Evolutionary conservation across 345 rosid species (phyloP).

Genomic region (Salix exigua): DNA sequence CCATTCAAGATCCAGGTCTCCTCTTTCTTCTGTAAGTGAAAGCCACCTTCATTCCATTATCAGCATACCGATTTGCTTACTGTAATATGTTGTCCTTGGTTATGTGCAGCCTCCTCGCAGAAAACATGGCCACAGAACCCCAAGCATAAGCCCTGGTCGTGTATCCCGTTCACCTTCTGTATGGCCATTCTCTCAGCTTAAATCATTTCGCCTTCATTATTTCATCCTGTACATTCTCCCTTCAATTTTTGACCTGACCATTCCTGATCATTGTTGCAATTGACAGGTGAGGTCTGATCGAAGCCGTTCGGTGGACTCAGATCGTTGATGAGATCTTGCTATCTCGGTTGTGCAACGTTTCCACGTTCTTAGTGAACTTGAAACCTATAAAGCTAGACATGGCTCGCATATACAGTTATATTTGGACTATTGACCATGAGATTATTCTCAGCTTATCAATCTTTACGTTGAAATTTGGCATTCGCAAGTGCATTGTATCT

Average conservation of each 20-base stretch:
- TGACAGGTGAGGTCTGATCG: slow-evolving; percentile 53
- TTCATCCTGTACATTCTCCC: neutral
- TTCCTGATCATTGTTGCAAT: slow-evolving; percentile 3
- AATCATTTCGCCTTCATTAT: neutral
- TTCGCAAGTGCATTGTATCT: no score
- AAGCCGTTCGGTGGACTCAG: slow-evolving; percentile 17
- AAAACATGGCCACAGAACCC: slow-evolving; percentile 24
- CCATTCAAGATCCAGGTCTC: slow-evolving; percentile 53
- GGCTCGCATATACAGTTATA: neutral
- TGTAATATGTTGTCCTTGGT: neutral
- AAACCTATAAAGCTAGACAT: neutral
- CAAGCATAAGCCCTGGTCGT: slow-evolving; percentile 12
- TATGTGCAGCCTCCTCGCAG: slow-evolving; percentile 22
- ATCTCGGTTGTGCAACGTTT: neutral
- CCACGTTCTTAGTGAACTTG: neutral
- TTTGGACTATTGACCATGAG: no score
- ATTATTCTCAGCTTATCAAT: neutral
- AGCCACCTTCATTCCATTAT: neutral
- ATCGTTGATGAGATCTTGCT: neutral
- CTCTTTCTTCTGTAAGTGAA: slow-evolving; percentile 57
- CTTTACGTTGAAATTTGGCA: neutral
- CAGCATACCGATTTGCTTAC: neutral
- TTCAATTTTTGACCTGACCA: no score
- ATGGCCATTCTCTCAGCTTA: neutral
- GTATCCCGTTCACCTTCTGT: slow-evolving; percentile 36